Evolutionary conservation across 2,329 filamentous ascomycete species (phyloP).

Genomic region (Colletotrichum gigasporum): DNA sequence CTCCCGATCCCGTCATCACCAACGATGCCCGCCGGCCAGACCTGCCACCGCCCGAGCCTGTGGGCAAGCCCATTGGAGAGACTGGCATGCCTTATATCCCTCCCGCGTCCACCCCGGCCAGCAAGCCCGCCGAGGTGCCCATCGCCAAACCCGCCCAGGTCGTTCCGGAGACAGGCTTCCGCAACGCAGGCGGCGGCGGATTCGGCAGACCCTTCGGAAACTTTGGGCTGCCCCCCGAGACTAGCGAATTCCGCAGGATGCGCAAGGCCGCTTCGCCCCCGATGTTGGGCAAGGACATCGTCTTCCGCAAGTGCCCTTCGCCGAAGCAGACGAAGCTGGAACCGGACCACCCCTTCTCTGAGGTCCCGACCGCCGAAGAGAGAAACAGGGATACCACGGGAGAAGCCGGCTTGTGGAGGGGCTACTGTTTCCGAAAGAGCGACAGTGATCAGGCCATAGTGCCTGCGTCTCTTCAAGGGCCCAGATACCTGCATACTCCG

Average conservation of each 20-base stretch:
- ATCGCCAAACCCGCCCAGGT: slow-evolving; percentile 42
- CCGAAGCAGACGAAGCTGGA: slow-evolving; percentile 88
- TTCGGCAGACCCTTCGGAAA: slow-evolving; percentile 56
- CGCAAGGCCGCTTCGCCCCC: slow-evolving; percentile 74
- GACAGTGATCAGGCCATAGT: slow-evolving; percentile 48
- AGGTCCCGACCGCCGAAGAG: slow-evolving; percentile 54
- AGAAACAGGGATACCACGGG: slow-evolving; percentile 65
- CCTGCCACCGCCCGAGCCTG: slow-evolving; percentile 13
- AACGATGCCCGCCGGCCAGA: slow-evolving; percentile 12
- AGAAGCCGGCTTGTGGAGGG: slow-evolving; percentile 78
- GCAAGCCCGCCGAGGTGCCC: slow-evolving; percentile 30
- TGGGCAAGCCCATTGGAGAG: slow-evolving; percentile 15
- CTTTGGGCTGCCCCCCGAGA: slow-evolving; percentile 42
- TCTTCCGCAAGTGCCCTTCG: slow-evolving; percentile 83
- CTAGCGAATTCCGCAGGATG: slow-evolving; percentile 53
- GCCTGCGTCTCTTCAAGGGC: slow-evolving; percentile 54
- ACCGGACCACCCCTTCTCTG: slow-evolving; percentile 72
- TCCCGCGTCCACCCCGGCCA: not conserved
- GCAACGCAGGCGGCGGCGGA: slow-evolving; percentile 41
- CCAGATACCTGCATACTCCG: slow-evolving; percentile 62
- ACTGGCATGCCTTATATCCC: slow-evolving; percentile 19
- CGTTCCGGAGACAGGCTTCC: slow-evolving; percentile 53
- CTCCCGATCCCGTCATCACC: not conserved
- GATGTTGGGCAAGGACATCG: slow-evolving; percentile 85
- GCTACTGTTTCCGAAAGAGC: slow-evolving; percentile 66